Evolutionary conservation across 345 rosid species (phyloP).

Genomic region (Orychophragmus violaceus): DNA sequence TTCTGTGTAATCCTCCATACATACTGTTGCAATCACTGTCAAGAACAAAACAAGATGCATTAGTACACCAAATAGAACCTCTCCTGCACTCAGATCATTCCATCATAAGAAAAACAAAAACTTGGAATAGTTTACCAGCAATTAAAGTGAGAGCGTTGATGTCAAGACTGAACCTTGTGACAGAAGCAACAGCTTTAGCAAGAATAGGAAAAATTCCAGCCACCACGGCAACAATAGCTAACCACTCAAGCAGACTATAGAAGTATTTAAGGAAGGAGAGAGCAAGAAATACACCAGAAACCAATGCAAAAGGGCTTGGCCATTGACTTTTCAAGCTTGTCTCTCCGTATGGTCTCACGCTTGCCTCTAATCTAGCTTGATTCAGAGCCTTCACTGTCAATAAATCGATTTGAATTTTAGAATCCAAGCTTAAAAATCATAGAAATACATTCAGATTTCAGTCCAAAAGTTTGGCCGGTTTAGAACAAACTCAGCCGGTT

Average conservation of each 20-base stretch:
- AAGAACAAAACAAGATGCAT: neutral
- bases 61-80: neutral
- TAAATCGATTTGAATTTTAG: neutral
- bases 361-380: constrained; percentile 75
- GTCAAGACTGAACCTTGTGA: constrained; percentile 52
- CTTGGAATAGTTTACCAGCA: constrained; percentile 47
- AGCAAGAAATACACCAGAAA: constrained; percentile 45
- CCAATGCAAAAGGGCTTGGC: constrained; percentile 71
- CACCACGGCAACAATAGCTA: constrained; percentile 56
- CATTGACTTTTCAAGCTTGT: constrained; percentile 45
- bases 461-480: too few species aligned
- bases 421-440: neutral
- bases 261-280: constrained; percentile 51
- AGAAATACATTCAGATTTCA: neutral
- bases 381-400: constrained; percentile 68
- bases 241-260: constrained; percentile 39
- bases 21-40: constrained; percentile 67
- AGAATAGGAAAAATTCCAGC: constrained; percentile 54
- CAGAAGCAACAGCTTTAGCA: constrained; percentile 44
- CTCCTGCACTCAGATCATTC: neutral
- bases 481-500: too few species aligned
- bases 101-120: neutral
- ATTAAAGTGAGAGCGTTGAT: constrained; percentile 53
- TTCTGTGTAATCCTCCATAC: constrained; percentile 69
- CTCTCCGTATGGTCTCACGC: constrained; percentile 52